These are phyloP conservation scores for Fomes fomentarius DNA, from an alignment of 1,284 basidiomycete genomes.

Conservation along the genomic window DNA sequence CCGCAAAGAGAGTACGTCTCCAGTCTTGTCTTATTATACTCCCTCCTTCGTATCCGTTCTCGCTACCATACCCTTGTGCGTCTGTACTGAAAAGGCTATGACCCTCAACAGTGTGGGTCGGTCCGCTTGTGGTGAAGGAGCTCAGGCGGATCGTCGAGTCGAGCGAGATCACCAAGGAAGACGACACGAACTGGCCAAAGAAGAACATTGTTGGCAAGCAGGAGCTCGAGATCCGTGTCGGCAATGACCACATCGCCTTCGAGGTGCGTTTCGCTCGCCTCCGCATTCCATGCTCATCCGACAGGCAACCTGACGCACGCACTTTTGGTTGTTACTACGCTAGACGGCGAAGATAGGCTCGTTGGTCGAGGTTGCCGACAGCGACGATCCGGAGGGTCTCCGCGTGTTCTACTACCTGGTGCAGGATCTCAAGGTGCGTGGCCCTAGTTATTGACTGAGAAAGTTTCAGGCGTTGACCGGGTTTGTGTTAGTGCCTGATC, in stretches of 20 bases:
- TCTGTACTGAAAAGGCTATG: too few relatives aligned
- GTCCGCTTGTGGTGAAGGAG: constrained; percentile 90
- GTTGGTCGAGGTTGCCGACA: constrained; percentile 95
- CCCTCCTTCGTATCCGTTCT: too few relatives aligned
- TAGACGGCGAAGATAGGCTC: constrained; percentile 99
- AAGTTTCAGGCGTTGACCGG: too few relatives aligned
- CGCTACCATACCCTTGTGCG: too few relatives aligned
- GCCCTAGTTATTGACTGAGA: neutral
- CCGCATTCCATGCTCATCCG: neutral
- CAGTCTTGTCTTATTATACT: too few relatives aligned
- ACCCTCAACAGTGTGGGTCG: constrained; percentile 99
- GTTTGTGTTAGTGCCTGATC: constrained; percentile 98
- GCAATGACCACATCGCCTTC: constrained; percentile 96
- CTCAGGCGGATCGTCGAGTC: constrained; percentile 93
- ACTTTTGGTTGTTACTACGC: neutral
- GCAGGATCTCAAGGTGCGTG: constrained; percentile 89
- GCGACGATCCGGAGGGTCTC: constrained; percentile 95
- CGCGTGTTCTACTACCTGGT: constrained; percentile 99
- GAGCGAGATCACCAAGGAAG: constrained; percentile 97
- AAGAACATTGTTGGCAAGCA: constrained; percentile 98
- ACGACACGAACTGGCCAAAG: constrained; percentile 97
- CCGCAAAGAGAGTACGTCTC: constrained; percentile 95
- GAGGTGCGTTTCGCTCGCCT: constrained; percentile 82
- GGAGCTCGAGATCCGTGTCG: constrained; percentile 93
- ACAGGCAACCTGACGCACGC: neutral